Evolutionary conservation across 1,139 yeast genomes (phyloP).

Genomic region (Debaryomyces robertsiae): DNA sequence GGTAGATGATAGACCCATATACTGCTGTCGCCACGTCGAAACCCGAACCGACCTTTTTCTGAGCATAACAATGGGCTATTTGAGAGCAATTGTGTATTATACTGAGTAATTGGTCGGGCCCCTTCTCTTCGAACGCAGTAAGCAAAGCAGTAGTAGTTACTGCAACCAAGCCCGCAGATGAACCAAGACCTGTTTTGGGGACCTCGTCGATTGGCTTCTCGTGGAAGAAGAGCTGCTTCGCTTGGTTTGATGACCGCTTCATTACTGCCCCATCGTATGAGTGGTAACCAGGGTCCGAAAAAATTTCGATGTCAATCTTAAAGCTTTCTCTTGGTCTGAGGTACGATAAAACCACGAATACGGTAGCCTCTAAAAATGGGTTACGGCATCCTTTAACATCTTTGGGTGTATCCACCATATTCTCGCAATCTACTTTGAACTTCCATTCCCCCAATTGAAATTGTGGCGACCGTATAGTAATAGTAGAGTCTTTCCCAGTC

Average conservation of each 20-base stretch:
- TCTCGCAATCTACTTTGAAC: constrained; percentile 36
- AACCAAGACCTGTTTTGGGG: constrained; percentile 93
- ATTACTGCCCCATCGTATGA: constrained; percentile 57
- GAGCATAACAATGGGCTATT: constrained; percentile 89
- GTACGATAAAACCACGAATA: constrained; percentile 59
- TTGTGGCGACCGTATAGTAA: constrained; percentile 75
- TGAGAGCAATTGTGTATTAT: constrained; percentile 82
- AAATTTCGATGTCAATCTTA: constrained; percentile 58
- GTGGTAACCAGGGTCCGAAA: constrained; percentile 88
- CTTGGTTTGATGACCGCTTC: constrained; percentile 34
- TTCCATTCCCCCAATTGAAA: constrained; percentile 72
- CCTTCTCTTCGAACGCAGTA: constrained; percentile 40
- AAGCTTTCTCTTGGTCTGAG: constrained; percentile 32
- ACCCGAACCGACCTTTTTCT: constrained; percentile 93
- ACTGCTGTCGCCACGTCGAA: constrained; percentile 97
- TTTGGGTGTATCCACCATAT: constrained; percentile 13
- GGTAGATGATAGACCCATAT: constrained; percentile 83
- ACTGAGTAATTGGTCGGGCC: constrained; percentile 24
- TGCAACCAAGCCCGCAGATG: constrained; percentile 91
- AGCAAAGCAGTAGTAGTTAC: constrained; percentile 74
- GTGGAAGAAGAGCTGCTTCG: constrained; percentile 62
- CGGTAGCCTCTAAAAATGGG: constrained; percentile 75
- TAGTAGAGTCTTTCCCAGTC: constrained; percentile 19
- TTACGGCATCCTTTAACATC: constrained; percentile 45
- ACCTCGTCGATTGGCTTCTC: constrained; percentile 62